Evolutionary conservation across 2,329 filamentous ascomycete genomes (phyloP).

Genomic region (Aciculosporium take): DNA sequence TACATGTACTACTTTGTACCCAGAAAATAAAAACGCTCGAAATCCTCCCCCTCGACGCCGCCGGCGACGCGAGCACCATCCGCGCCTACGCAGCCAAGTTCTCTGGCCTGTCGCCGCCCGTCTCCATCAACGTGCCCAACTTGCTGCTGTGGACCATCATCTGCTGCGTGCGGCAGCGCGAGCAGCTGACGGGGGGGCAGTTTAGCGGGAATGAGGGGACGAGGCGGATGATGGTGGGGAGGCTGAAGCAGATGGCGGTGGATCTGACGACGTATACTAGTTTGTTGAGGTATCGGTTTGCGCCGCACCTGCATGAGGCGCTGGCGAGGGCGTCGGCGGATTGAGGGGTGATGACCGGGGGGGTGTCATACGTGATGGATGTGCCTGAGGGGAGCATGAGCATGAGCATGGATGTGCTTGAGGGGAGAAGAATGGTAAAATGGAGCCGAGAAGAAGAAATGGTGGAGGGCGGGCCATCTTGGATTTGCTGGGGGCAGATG

Average conservation of each 20-base stretch:
- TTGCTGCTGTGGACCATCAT: constrained; percentile 88
- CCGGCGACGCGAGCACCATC: constrained; percentile 63
- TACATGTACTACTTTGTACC: neutral
- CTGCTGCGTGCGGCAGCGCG: constrained; percentile 67
- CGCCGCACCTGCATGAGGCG: constrained; percentile 75
- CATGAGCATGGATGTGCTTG: too few species aligned
- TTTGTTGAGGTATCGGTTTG: constrained; percentile 80
- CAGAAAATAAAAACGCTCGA: constrained; percentile 60
- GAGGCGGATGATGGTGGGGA: constrained; percentile 48
- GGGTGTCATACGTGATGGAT: too few species aligned
- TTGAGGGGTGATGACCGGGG: constrained; percentile 14
- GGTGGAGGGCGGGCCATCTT: too few species aligned
- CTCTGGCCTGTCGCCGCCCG: constrained; percentile 59
- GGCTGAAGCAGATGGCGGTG: constrained; percentile 66
- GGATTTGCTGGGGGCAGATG: too few species aligned
- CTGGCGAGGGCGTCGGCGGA: constrained; percentile 70
- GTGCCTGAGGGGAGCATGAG: too few species aligned
- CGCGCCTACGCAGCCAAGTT: constrained; percentile 72
- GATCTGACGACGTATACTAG: constrained; percentile 91
- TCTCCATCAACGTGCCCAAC: constrained; percentile 80
- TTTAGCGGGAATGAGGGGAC: constrained; percentile 62
- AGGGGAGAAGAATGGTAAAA: too few species aligned
- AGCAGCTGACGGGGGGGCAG: constrained; percentile 52
- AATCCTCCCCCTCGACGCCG: constrained; percentile 65
- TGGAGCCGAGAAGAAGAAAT: too few species aligned